These are phyloP conservation scores for Kwoniella sp. DNA, from an alignment of 768 basidiomycete species.

Conservation along the genomic window DNA sequence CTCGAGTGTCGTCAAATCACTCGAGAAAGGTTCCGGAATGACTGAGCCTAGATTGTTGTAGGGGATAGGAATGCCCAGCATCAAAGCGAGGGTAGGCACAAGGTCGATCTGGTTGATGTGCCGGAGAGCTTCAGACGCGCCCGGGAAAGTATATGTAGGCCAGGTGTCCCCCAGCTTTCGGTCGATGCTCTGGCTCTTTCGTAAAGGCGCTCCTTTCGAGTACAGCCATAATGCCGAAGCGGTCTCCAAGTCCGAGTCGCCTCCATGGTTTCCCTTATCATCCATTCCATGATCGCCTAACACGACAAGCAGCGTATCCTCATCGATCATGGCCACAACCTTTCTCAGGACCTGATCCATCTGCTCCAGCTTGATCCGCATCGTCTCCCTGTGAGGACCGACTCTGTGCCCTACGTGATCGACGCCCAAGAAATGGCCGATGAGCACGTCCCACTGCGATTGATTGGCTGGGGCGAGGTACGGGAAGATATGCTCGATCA, in stretches of 20 bases:
- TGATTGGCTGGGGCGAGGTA: constrained; percentile 61
- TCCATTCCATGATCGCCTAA: constrained; percentile 99
- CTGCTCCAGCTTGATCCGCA: constrained; percentile 81
- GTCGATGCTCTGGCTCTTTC: neutral
- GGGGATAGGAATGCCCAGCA: constrained; percentile 90
- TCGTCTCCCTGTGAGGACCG: constrained; percentile 82
- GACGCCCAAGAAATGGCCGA: constrained; percentile 92
- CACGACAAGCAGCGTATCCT: constrained; percentile 86
- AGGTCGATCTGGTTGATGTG: constrained; percentile 90
- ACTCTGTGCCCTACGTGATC: constrained; percentile 96
- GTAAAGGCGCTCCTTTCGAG: constrained; percentile 68
- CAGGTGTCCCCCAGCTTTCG: constrained; percentile 2
- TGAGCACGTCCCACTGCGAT: constrained; percentile 76
- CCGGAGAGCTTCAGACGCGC: constrained; percentile 59
- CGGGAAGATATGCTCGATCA: constrained; percentile 79
- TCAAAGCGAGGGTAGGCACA: constrained; percentile 80
- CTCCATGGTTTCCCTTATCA: constrained; percentile 88
- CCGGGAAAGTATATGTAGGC: constrained; percentile 46
- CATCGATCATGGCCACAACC: constrained; percentile 69
- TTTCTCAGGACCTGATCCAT: constrained; percentile 78
- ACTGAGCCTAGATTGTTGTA: constrained; percentile 91
- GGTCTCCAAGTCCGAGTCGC: constrained; percentile 82
- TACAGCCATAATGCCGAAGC: constrained; percentile 89
- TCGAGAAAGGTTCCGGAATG: constrained; percentile 82
- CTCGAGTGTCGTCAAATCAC: constrained; percentile 55